Conservation (phyloP, 495 filamentous ascomycete genomes). For the Hypoxylon lienhwacheense region DNA sequence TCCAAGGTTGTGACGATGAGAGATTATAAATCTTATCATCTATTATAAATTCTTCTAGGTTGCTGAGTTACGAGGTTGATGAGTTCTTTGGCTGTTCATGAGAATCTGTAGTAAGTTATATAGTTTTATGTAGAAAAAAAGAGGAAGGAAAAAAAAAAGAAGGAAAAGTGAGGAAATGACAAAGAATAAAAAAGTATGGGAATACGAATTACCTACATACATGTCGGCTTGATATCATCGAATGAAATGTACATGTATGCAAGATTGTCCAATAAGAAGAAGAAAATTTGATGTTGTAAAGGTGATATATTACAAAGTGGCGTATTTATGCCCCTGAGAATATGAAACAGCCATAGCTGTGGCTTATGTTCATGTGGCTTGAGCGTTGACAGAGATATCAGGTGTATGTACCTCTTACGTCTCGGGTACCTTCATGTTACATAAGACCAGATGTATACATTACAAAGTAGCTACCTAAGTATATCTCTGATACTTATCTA, state of each 20-base stretch:
- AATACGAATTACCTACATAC: background rate
- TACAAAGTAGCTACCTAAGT: too few relatives aligned
- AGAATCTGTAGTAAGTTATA: too few relatives aligned
- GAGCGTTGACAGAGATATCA: too few relatives aligned
- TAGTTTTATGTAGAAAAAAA: too few relatives aligned
- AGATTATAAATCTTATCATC: background rate
- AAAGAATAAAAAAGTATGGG: background rate
- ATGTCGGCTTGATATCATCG: background rate
- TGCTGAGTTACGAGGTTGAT: background rate
- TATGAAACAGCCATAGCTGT: too few relatives aligned
- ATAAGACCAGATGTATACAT: too few relatives aligned
- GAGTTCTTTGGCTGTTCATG: background rate
- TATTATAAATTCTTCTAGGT: conserved; percentile 1
- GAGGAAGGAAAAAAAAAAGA: background rate
- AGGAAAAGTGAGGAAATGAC: background rate
- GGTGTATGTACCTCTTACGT: too few relatives aligned
- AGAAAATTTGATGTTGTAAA: background rate
- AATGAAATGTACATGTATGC: background rate
- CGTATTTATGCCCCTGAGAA: too few relatives aligned
- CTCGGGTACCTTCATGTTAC: too few relatives aligned
- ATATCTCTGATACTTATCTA: too few relatives aligned
- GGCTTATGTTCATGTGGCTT: too few relatives aligned
- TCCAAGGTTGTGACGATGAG: conserved; percentile 3
- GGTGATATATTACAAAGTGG: background rate
- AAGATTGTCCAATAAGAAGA: conserved; percentile 9